Evolutionary conservation across 768 basidiomycete genomes (phyloP).

Genomic region (Chalciporus sphaerocephalus): DNA sequence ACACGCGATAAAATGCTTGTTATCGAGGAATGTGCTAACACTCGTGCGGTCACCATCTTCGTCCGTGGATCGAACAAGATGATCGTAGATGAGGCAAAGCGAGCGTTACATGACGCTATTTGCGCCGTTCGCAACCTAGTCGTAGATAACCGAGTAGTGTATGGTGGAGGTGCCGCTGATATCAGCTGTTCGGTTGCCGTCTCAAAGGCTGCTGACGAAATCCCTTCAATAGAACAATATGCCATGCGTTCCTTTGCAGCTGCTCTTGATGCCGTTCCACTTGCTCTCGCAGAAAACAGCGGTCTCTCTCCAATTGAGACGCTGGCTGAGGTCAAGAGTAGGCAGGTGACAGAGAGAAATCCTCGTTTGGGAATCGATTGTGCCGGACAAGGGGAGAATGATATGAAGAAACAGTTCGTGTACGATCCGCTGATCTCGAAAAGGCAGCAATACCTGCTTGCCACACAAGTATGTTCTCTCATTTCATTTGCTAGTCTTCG

Average conservation of each 20-base stretch:
- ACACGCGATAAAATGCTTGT: conserved; percentile 99
- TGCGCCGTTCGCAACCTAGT: conserved; percentile 96
- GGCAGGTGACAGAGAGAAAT: conserved; percentile 83
- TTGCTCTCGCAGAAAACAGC: conserved; percentile 97
- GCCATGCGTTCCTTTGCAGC: conserved; percentile 99
- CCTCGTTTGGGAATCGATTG: conserved; percentile 92
- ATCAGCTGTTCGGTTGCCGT: conserved; percentile 94
- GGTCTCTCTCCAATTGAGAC: conserved; percentile 96
- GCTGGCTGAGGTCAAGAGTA: conserved; percentile 90
- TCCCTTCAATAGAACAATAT: conserved; percentile 97
- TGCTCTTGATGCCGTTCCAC: conserved; percentile 90
- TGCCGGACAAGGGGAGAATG: conserved; percentile 77
- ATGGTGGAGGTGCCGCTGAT: conserved; percentile 97
- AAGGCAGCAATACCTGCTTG: conserved; percentile 92
- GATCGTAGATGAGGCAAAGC: conserved; percentile 99
- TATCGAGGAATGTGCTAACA: conserved; percentile 97
- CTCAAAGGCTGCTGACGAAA: conserved; percentile 93
- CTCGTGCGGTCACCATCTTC: conserved; percentile 93
- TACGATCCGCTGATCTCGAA: conserved; percentile 98
- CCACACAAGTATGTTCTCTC: conserved; percentile 72
- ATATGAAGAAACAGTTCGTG: conserved; percentile 97
- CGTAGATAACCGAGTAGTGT: conserved; percentile 93
- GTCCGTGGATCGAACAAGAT: conserved; percentile 99
- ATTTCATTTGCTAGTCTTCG: background rate
- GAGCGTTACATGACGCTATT: conserved; percentile 94